phyloP scores from a whole-genome alignment of 169 alveolate species.

The Plasmodium relictum region DNA sequence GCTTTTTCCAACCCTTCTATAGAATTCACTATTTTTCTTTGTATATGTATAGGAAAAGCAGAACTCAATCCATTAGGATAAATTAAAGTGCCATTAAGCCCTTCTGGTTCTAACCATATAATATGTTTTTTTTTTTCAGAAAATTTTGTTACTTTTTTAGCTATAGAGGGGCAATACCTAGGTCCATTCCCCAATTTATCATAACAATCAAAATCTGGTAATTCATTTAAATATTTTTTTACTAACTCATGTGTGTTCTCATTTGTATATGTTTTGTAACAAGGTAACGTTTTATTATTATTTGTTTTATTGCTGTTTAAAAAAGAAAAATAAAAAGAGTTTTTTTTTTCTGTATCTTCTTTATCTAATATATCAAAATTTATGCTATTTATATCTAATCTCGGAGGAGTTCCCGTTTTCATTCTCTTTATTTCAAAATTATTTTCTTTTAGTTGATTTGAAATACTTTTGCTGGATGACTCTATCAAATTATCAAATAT shows the following conservation, averaged over 20 bases:
- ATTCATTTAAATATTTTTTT: constrained; percentile 77
- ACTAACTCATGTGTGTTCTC: constrained; percentile 86
- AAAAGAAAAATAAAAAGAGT: constrained; percentile 89
- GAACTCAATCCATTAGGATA: constrained; percentile 95
- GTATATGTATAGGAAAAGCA: constrained; percentile 90
- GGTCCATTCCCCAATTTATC: constrained; percentile 93
- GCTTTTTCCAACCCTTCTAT: constrained; percentile 89
- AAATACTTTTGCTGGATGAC: constrained; percentile 33
- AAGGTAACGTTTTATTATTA: constrained; percentile 81
- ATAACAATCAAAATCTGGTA: constrained; percentile 87
- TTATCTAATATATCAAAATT: constrained; percentile 87
- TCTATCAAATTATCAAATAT: constrained; percentile 43
- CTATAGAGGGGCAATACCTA: constrained; percentile 94
- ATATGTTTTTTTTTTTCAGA: constrained; percentile 88
- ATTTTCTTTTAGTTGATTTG: constrained; percentile 70
- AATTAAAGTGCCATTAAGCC: constrained; percentile 84
- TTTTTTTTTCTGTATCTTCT: constrained; percentile 86
- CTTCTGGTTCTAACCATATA: constrained; percentile 97
- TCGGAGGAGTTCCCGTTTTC: constrained; percentile 94
- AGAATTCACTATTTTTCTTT: constrained; percentile 81
- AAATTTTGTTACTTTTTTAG: constrained; percentile 86
- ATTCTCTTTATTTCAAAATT: constrained; percentile 77
- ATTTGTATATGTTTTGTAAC: constrained; percentile 90
- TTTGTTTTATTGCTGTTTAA: constrained; percentile 78
- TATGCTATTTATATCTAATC: constrained; percentile 86